These are phyloP conservation scores for Trichomonas tenax DNA, from an alignment of 208 protist genomes.

Conservation along the genomic window DNA sequence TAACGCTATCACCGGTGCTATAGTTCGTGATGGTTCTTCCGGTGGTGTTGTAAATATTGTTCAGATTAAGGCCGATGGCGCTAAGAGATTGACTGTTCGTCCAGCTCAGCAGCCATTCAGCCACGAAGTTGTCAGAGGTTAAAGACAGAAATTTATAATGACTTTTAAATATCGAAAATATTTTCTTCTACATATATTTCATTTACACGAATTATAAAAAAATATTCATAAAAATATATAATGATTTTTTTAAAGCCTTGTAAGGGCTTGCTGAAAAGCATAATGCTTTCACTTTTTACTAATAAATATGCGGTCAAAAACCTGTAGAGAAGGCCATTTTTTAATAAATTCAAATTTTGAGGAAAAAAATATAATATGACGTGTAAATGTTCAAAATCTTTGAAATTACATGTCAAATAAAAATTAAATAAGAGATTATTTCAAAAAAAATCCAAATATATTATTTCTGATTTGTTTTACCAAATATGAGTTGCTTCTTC, in stretches of 20 bases:
- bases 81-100: neutral
- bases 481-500: neutral
- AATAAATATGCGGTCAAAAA: no score
- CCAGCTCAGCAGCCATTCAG: neutral
- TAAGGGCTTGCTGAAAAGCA: no score
- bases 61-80: neutral
- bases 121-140: neutral
- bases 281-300: no score
- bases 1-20: neutral
- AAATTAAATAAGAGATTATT: neutral
- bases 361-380: no score
- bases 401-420: no score
- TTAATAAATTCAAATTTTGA: no score
- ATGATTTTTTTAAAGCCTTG: no score
- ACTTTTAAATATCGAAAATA: neutral
- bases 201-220: no score
- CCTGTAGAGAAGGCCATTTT: no score
- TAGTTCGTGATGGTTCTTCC: neutral
- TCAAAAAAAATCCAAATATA: neutral
- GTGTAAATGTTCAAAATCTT: no score
- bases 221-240: no score
- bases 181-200: neutral
- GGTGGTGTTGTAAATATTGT: slow-evolving; percentile 12
- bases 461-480: neutral
- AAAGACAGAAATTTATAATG: neutral